phyloP scores from a whole-genome alignment of 2,329 filamentous ascomycete species.

The Aspergillus japonicus region DNA sequence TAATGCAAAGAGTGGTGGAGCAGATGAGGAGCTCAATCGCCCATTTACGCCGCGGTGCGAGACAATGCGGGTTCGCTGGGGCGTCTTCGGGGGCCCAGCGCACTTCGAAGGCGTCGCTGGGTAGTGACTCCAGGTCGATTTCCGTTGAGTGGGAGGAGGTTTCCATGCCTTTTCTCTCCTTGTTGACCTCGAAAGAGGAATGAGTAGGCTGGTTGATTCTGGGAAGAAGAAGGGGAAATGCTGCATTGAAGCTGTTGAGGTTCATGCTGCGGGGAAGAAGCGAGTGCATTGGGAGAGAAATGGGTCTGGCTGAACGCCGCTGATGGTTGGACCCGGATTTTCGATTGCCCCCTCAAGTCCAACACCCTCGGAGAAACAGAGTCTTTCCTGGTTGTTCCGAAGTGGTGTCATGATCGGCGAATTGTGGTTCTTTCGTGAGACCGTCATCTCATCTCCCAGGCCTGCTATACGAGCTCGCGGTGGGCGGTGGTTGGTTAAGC shows the following conservation, averaged over 20 bases:
- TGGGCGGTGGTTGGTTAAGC: not conserved
- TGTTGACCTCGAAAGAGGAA: too few species aligned
- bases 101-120: not conserved
- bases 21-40: not conserved
- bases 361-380: not conserved
- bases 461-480: not conserved
- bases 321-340: constrained; percentile 1
- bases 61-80: not conserved
- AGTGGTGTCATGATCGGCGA: not conserved
- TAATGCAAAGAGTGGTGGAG: not conserved
- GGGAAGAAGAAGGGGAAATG: too few species aligned
- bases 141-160: not conserved
- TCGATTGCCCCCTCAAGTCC: not conserved
- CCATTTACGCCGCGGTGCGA: not conserved
- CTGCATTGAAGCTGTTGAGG: too few species aligned
- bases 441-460: not conserved
- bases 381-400: not conserved
- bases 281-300: not conserved
- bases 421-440: not conserved
- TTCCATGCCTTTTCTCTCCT: not conserved
- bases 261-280: not conserved
- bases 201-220: too few species aligned
- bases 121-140: not conserved
- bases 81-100: not conserved
- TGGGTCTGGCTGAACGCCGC: constrained; percentile 1